Evolutionary conservation across 2,329 filamentous ascomycete species (phyloP).

Genomic region (Penicillium sp.): DNA sequence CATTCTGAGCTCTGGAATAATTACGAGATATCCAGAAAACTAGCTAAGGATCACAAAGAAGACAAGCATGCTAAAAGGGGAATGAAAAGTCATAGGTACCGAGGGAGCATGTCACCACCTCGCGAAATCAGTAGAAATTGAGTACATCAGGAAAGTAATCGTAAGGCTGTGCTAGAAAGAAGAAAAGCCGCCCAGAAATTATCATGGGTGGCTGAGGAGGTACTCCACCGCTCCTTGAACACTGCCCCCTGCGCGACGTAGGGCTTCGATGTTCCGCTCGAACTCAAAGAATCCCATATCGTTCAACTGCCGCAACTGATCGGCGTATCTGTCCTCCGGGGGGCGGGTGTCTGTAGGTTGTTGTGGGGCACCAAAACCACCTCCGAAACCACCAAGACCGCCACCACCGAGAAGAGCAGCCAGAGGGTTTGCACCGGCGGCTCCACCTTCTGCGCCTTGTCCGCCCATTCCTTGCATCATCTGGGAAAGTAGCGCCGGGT

Average conservation of each 20-base stretch:
- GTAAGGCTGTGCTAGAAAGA: slow-evolving; percentile 10
- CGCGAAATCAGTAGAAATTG: slow-evolving; percentile 8
- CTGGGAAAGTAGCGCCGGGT: slow-evolving; percentile 58
- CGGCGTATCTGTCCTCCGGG: slow-evolving; percentile 88
- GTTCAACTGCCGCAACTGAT: slow-evolving; percentile 87
- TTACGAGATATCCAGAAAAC: background rate
- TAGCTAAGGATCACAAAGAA: background rate
- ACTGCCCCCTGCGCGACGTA: slow-evolving; percentile 85
- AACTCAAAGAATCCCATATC: slow-evolving; percentile 99
- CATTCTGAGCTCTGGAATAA: background rate
- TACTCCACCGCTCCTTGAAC: slow-evolving; percentile 71
- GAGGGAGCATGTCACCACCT: slow-evolving; percentile 3
- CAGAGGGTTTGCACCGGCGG: slow-evolving; percentile 43
- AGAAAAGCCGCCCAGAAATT: background rate
- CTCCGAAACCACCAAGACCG: slow-evolving; percentile 37
- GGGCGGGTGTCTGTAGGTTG: slow-evolving; percentile 76
- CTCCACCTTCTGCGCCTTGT: slow-evolving; percentile 34
- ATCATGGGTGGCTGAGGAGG: slow-evolving; percentile 37
- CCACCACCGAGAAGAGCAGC: slow-evolving; percentile 52
- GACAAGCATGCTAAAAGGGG: slow-evolving; percentile 7
- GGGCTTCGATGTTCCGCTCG: slow-evolving; percentile 82
- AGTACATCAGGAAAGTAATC: slow-evolving; percentile 4
- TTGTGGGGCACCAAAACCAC: slow-evolving; percentile 47
- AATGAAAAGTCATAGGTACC: slow-evolving; percentile 8
- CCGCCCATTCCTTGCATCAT: slow-evolving; percentile 54